These are phyloP conservation scores for Isabelozyma pseudorhagii DNA, from an alignment of 805 yeast species.

Conservation along the genomic window DNA sequence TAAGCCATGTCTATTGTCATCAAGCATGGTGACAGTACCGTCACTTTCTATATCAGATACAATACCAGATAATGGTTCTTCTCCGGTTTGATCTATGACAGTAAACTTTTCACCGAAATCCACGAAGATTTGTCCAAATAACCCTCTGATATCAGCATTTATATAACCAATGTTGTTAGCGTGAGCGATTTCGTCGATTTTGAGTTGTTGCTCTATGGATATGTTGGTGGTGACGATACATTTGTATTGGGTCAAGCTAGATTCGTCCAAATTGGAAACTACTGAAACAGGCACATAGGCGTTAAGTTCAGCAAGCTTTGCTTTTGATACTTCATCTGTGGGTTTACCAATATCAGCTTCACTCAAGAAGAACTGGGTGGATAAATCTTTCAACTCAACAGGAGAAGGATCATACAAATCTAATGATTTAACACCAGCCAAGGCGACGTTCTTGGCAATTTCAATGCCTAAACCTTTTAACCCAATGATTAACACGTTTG, in stretches of 20 bases:
- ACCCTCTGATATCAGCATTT: slow-evolving; percentile 77
- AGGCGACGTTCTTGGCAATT: slow-evolving; percentile 92
- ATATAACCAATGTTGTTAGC: slow-evolving; percentile 72
- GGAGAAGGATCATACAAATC: slow-evolving; percentile 79
- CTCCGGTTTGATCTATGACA: slow-evolving; percentile 85
- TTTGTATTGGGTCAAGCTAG: slow-evolving; percentile 57
- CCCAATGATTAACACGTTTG: slow-evolving; percentile 90
- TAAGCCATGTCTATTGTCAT: slow-evolving; percentile 88
- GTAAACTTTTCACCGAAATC: slow-evolving; percentile 85
- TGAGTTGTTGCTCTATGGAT: slow-evolving; percentile 68
- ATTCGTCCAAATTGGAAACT: slow-evolving; percentile 52
- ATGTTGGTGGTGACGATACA: slow-evolving; percentile 82
- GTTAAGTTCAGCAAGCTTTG: slow-evolving; percentile 76
- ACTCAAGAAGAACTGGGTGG: slow-evolving; percentile 82
- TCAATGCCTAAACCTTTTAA: slow-evolving; percentile 92
- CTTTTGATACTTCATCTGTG: slow-evolving; percentile 70
- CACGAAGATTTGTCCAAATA: slow-evolving; percentile 84
- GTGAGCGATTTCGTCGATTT: slow-evolving; percentile 75
- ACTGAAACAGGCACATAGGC: slow-evolving; percentile 84
- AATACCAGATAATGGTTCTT: slow-evolving; percentile 84
- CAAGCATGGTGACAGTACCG: slow-evolving; percentile 92
- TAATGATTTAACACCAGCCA: slow-evolving; percentile 95
- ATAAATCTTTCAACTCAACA: slow-evolving; percentile 66
- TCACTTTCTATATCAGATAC: slow-evolving; percentile 83
- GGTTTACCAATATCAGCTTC: slow-evolving; percentile 72